Evolutionary conservation across 2,329 filamentous ascomycete genomes (phyloP).

Genomic region (Rachicladosporium sp.): DNA sequence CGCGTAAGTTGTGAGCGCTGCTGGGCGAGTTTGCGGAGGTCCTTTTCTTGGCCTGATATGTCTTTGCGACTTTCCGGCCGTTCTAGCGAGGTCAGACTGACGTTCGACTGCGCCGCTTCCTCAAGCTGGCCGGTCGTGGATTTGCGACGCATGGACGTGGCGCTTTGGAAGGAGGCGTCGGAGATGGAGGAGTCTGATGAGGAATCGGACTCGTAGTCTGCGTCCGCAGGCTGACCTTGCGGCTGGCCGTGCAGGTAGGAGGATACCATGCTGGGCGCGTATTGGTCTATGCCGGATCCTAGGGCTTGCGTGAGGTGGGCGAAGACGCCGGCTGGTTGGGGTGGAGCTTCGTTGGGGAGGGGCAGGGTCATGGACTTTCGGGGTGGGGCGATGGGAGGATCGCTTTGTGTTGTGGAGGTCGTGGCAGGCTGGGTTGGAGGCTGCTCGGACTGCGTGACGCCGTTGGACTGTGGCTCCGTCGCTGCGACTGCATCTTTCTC

Average conservation of each 20-base stretch:
- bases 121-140: constrained; percentile 14
- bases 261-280: constrained; percentile 22
- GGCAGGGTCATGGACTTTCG: too few relatives aligned
- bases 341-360: constrained; percentile 4
- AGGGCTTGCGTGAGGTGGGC: constrained; percentile 18
- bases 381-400: too few relatives aligned
- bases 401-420: not conserved
- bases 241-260: constrained; percentile 12
- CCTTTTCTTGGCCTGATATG: constrained; percentile 41
- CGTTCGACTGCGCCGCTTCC: constrained; percentile 11
- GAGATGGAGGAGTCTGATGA: constrained; percentile 15
- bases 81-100: constrained; percentile 9
- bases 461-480: too few relatives aligned
- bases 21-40: constrained; percentile 51
- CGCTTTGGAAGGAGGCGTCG: constrained; percentile 28
- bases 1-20: constrained; percentile 51
- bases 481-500: constrained; percentile 1
- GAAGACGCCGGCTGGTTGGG: constrained; percentile 17
- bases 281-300: constrained; percentile 21
- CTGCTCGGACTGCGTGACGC: constrained; percentile 1
- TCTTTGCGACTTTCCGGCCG: constrained; percentile 7
- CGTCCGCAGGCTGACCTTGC: constrained; percentile 1
- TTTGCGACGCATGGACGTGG: constrained; percentile 26
- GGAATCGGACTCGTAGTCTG: constrained; percentile 8
- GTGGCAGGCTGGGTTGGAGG: too few relatives aligned